These are phyloP conservation scores for Pyrus hybrid DNA, from an alignment of 331 rosid species.

Conservation along the genomic window DNA sequence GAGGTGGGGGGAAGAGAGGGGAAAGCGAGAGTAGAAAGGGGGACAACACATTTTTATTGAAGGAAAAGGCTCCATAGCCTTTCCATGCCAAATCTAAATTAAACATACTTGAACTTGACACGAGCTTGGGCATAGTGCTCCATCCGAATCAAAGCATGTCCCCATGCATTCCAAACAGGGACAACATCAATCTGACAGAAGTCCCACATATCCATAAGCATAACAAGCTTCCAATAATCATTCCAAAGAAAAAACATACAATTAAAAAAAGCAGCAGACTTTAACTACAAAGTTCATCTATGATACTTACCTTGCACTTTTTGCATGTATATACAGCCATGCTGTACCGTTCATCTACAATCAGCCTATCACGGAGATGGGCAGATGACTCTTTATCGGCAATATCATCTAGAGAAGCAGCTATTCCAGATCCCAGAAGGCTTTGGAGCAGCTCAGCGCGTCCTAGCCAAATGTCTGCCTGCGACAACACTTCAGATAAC, in stretches of 20 bases:
- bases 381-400: slow-evolving; percentile 92
- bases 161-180: slow-evolving; percentile 99
- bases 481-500: slow-evolving; percentile 72
- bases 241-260: not conserved
- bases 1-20: no score
- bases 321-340: slow-evolving; percentile 97
- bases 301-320: slow-evolving; percentile 81
- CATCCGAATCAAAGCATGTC: slow-evolving; percentile 94
- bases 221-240: slow-evolving; percentile 8
- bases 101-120: slow-evolving; percentile 85
- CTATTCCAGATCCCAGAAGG: slow-evolving; percentile 95
- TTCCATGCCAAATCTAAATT: slow-evolving; percentile 7
- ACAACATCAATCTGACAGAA: slow-evolving; percentile 84
- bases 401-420: slow-evolving; percentile 92
- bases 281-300: slow-evolving; percentile 2
- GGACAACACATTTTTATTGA: no score
- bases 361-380: slow-evolving; percentile 87
- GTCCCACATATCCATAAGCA: slow-evolving; percentile 13
- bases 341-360: slow-evolving; percentile 83
- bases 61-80: not conserved
- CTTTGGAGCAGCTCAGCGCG: slow-evolving; percentile 98
- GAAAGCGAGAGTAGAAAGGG: no score
- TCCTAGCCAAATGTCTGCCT: slow-evolving; percentile 75
- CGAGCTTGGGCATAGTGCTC: slow-evolving; percentile 98
- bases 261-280: slow-evolving; percentile 5